Conservation (phyloP, 148 eudicot genomes). For the Fagopyrum homotropicum region DNA sequence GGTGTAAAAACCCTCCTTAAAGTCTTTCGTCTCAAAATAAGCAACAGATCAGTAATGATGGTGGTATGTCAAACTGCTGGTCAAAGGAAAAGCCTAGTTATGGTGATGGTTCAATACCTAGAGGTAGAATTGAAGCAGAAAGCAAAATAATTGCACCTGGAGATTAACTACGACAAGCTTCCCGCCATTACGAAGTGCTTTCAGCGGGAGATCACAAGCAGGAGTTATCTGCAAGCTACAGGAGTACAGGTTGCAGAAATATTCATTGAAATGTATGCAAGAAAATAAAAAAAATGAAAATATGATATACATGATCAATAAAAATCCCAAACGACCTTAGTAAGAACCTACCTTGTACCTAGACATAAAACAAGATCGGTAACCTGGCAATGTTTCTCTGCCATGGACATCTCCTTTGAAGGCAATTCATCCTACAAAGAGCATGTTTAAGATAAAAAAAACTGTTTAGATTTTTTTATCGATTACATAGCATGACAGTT, state of each 20-base stretch:
- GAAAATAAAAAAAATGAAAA: background rate
- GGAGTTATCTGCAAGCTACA: constrained; percentile 96
- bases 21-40: background rate
- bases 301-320: background rate
- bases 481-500: background rate
- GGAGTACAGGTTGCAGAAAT: constrained; percentile 38
- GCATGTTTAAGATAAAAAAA: background rate
- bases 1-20: background rate
- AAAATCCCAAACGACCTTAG: background rate
- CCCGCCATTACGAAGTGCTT: constrained; percentile 78
- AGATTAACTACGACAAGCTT: constrained; percentile 92
- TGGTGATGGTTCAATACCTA: background rate
- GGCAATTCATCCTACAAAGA: constrained; percentile 79
- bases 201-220: constrained; percentile 89
- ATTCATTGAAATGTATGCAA: background rate
- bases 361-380: constrained; percentile 92
- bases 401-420: constrained; percentile 71
- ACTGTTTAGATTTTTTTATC: too few relatives aligned
- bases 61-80: background rate
- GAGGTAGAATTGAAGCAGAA: background rate
- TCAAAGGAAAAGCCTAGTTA: background rate
- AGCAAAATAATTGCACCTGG: constrained; percentile 46
- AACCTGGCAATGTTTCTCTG: constrained; percentile 80
- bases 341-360: constrained; percentile 71
- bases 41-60: background rate